phyloP scores from a whole-genome alignment of 2,329 filamentous ascomycete genomes.

The Xylariomycetidae sp. region DNA sequence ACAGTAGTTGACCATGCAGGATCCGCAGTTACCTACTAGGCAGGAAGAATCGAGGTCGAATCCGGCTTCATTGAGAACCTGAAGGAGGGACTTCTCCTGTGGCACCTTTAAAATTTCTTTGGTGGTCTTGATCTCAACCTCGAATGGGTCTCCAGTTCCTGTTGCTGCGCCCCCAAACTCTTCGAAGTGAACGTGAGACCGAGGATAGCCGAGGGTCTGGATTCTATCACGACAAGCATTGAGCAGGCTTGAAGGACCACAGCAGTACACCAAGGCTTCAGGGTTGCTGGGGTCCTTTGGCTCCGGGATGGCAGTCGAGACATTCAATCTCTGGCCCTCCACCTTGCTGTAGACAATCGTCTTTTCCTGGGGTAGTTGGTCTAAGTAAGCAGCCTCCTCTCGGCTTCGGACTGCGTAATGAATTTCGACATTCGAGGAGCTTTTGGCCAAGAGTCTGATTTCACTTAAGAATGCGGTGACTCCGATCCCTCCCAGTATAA shows the following conservation, averaged over 20 bases:
- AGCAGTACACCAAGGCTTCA: constrained; percentile 28
- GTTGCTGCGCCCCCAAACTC: constrained; percentile 22
- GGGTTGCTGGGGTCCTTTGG: constrained; percentile 15
- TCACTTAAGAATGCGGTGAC: constrained; percentile 25
- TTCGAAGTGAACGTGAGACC: constrained; percentile 22
- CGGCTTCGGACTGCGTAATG: constrained; percentile 26
- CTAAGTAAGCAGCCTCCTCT: constrained; percentile 23
- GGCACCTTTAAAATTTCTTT: constrained; percentile 22
- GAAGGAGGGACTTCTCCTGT: constrained; percentile 24
- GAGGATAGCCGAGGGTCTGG: constrained; percentile 18
- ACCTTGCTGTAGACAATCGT: constrained; percentile 23
- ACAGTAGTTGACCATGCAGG: constrained; percentile 25
- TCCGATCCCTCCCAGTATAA: constrained; percentile 26
- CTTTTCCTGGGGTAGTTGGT: constrained; percentile 15
- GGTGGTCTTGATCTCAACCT: constrained; percentile 21
- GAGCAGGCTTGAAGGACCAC: constrained; percentile 22
- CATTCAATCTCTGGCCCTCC: constrained; percentile 18
- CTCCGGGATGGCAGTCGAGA: constrained; percentile 33
- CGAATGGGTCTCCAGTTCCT: constrained; percentile 26
- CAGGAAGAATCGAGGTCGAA: constrained; percentile 29
- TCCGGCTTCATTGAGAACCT: constrained; percentile 27
- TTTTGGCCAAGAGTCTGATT: constrained; percentile 13
- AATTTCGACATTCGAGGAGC: constrained; percentile 17
- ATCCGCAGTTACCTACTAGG: constrained; percentile 26
- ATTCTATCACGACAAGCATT: constrained; percentile 15